A percentile compares a stretch with the other conserved stretches of the same genome.
phyloP scores from a whole-genome alignment of 169 alveolate genomes.

The Plasmodium inui region DNA sequence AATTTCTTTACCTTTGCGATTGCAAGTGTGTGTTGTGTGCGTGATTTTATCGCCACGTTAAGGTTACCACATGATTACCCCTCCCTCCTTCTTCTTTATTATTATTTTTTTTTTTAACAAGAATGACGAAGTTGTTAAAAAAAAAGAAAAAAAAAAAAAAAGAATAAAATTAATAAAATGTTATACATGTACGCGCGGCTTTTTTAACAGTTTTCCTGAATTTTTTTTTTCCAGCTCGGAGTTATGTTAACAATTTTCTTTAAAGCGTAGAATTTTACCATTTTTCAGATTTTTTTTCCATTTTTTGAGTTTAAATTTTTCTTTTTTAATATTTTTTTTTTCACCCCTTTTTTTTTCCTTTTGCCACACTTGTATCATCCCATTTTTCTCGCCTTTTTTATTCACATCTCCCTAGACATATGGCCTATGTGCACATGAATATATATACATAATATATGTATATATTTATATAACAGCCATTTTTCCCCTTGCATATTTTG shows the following conservation, averaged over 20 bases:
- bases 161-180: no score
- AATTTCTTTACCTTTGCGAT: background rate
- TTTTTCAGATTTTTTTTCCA: background rate
- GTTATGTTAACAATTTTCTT: background rate
- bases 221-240: background rate
- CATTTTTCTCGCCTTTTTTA: background rate
- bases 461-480: background rate
- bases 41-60: background rate
- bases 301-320: background rate
- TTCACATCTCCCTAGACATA: background rate
- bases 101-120: background rate
- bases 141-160: background rate
- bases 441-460: background rate
- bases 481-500: conserved; percentile 1
- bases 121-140: background rate
- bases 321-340: background rate
- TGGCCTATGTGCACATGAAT: background rate
- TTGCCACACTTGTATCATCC: background rate
- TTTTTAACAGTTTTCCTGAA: background rate
- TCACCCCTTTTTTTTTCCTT: background rate
- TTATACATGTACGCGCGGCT: background rate
- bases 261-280: background rate
- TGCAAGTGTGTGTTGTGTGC: background rate
- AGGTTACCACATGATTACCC: background rate
- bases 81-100: background rate